Evolutionary conservation across 108 stramenopile species (phyloP).

Genomic region (Fistulifera pelliculosa): DNA sequence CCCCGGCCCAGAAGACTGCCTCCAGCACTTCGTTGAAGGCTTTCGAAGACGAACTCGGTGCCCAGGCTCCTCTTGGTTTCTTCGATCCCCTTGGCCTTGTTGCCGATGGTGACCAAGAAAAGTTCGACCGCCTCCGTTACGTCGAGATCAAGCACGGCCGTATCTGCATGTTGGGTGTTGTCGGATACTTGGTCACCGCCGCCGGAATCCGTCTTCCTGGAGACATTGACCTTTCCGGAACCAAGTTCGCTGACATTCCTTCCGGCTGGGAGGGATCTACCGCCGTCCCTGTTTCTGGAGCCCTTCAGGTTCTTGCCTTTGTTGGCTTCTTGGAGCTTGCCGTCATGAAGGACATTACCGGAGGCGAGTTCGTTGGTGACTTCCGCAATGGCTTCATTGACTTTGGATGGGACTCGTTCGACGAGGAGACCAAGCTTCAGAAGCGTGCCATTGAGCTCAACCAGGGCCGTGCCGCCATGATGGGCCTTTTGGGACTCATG

Average conservation of each 20-base stretch:
- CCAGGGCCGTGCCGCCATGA: constrained; percentile 74
- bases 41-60: constrained; percentile 81
- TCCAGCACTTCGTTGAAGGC: constrained; percentile 35
- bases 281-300: constrained; percentile 35
- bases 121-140: constrained; percentile 39
- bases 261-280: constrained; percentile 42
- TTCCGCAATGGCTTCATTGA: constrained; percentile 57
- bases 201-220: constrained; percentile 59
- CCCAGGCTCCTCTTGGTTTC: constrained; percentile 52
- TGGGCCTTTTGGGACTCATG: neutral
- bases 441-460: constrained; percentile 84
- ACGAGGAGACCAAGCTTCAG: constrained; percentile 54
- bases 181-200: constrained; percentile 25
- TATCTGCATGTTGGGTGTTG: constrained; percentile 34
- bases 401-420: constrained; percentile 45
- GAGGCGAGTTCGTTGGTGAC: constrained; percentile 42
- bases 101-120: constrained; percentile 35
- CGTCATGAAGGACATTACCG: constrained; percentile 52
- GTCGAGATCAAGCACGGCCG: constrained; percentile 56
- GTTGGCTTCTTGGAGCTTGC: constrained; percentile 50
- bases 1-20: constrained; percentile 41
- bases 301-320: constrained; percentile 54
- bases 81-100: constrained; percentile 58
- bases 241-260: constrained; percentile 32
- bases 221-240: constrained; percentile 37